Base-by-base conservation (phyloP, 768 basidiomycete species). In the Suillus tomentosus region DNA sequence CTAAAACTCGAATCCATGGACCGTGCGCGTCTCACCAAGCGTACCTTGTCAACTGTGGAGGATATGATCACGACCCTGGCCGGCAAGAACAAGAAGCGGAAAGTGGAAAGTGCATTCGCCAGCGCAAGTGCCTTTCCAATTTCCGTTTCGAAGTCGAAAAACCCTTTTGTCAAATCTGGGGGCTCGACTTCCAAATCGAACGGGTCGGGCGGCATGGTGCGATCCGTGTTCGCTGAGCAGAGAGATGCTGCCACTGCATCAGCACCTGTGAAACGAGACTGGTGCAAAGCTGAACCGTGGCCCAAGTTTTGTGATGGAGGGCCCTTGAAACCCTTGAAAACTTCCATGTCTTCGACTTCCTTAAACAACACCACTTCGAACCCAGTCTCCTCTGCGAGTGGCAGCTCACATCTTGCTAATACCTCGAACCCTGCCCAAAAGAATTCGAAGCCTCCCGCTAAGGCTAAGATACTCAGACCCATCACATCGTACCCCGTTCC, bases 401-500 rank as follows among this genome's bases (percentile, higher is more conserved):
- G 39, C 10, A 40, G 24, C 39, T 40, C 39, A 40, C 39, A 1
- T 40, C 24, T 6, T 19, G 15, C 39, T 11, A 24, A 24, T 9
- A 27, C 17, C 5, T 57, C 24, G 5, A 39, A 40, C 15, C 15
- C 17, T 13, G 39, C 2, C 24, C 15, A 57, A 5, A 40, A 17
- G 3, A 9, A 17, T 27, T 6, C 22, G 22, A 53, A 50, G 24
- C 31, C 51, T 34, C 40, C 34, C 15, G 0, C 4, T 42, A 76
- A 71, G 22, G 1, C 7, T 37, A 75, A 71, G 19, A 65, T 66
- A 9, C 59, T 76, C 65, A 74, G 68, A 62, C 76, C 73, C 17
- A 76, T 76, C 59, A 77, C 74, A 10, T 60, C 67, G 7, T 48
- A 77, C 39, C 73, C 67, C 9, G 71, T 72, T 24, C 74, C 74